Base-by-base conservation (phyloP, 23 red algal genomes). In the Gracilaria caudata region DNA sequence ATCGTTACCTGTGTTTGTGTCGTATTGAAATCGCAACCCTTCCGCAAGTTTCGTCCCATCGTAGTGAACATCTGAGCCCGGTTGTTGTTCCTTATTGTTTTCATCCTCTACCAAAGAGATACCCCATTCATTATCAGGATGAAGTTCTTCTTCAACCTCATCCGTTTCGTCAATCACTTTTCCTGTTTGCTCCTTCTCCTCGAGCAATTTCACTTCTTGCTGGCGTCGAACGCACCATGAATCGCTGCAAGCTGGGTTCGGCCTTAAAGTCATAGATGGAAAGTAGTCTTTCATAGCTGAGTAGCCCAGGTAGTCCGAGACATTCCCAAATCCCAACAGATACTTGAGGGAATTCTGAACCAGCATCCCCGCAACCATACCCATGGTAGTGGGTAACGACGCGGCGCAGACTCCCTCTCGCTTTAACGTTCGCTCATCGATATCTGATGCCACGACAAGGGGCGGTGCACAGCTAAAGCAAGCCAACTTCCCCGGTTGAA, bases 351-450 rank as follows among this genome's bases (percentile, higher is more conserved):
- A 35, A 25, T 61, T 81, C 58, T 94, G 95, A 36, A 98, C 86
- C 29, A 93, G 68, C 78, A 98, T 64, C 28, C 95, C 95, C 20
- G 95, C 89, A 13, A 98, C 92, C 19, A 98, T 94, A 29, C 82
- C 95, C 95, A 98, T 98, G 0, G 95, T 98, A 0, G 95, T 98
- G 2, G 95, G 95, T 63, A 98, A 83, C 53, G 95, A 98, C 44
- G 95, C 95, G 14, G 95, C 95, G 40, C 95, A 98, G 26, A 98
- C 95, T 0, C 95, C 95, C 33, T 93, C 90, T 21, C 95, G 86
- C 34, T 90, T 85, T 20, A 98, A 79, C 30, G 90, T 83, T 11
- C 54, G 51, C 77, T 98, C 95, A 65, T 93, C 95, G 4, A 90
- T 89, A 28, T 63, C 95, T 35, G 95, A 93, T 17, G 95, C 95